Percentiles rank a stretch among this genome's conserved stretches.
These are phyloP conservation scores for Pugionium cornutum DNA, from an alignment of 345 rosid genomes.

Conservation along the genomic window DNA sequence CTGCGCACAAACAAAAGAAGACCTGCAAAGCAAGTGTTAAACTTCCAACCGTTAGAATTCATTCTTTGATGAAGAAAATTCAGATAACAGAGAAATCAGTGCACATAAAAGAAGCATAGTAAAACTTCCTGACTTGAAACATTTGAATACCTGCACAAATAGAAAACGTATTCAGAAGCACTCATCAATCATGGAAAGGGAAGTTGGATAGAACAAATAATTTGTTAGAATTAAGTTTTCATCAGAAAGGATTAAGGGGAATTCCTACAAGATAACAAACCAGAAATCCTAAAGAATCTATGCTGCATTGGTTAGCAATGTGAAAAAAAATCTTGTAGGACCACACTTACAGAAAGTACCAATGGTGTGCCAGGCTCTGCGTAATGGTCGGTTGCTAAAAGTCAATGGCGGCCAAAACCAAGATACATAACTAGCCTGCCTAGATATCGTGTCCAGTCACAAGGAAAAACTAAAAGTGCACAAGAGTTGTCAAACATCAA, in stretches of 20 bases:
- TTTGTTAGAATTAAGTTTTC: slow-evolving; percentile 14
- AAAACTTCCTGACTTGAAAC: slow-evolving; percentile 55
- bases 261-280: background rate
- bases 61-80: background rate
- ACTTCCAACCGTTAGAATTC: slow-evolving; percentile 31
- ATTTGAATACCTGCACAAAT: slow-evolving; percentile 74
- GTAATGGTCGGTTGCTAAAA: background rate
- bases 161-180: slow-evolving; percentile 46
- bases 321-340: slow-evolving; percentile 13
- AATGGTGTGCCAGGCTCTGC: slow-evolving; percentile 17
- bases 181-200: slow-evolving; percentile 35
- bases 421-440: slow-evolving; percentile 32
- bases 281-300: slow-evolving; percentile 20
- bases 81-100: slow-evolving; percentile 32
- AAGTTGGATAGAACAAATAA: slow-evolving; percentile 13
- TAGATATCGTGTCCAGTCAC: slow-evolving; percentile 17
- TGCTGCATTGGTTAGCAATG: slow-evolving; percentile 21
- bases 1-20: slow-evolving; percentile 10
- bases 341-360: slow-evolving; percentile 37
- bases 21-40: slow-evolving; percentile 34
- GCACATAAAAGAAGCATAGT: slow-evolving; percentile 31
- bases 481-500: slow-evolving; percentile 33
- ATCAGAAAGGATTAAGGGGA: slow-evolving; percentile 6
- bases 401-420: slow-evolving; percentile 18
- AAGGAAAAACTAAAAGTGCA: slow-evolving; percentile 3